A percentile compares a stretch with the other conserved stretches of the same genome.
Conservation (phyloP, 352 stramenopile species). For the Pseudoperonospora humuli region DNA sequence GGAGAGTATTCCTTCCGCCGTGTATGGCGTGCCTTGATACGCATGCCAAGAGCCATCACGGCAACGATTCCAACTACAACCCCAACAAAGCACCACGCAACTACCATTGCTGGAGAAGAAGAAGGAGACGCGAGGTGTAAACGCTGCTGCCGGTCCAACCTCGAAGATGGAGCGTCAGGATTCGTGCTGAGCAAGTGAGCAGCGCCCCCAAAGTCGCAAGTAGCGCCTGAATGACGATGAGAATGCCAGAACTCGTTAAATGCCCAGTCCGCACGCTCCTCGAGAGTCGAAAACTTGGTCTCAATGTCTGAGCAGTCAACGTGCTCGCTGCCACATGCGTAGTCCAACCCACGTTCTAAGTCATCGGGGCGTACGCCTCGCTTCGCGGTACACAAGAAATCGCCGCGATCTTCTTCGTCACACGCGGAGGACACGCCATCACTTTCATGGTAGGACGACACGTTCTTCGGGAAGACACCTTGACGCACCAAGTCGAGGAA, state of each 20-base stretch:
- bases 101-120: neutral
- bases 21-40: constrained; percentile 6
- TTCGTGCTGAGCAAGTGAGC: constrained; percentile 31
- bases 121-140: neutral
- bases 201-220: constrained; percentile 60
- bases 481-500: constrained; percentile 63
- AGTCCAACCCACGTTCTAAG: constrained; percentile 40
- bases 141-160: constrained; percentile 1
- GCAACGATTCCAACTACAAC: neutral
- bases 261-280: constrained; percentile 48
- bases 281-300: constrained; percentile 30
- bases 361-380: constrained; percentile 41
- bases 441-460: constrained; percentile 46
- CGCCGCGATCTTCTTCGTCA: constrained; percentile 59
- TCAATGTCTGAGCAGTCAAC: constrained; percentile 45
- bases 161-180: neutral
- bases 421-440: constrained; percentile 63
- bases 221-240: constrained; percentile 45
- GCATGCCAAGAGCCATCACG: neutral
- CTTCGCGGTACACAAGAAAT: constrained; percentile 62
- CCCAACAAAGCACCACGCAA: constrained; percentile 5
- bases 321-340: constrained; percentile 33
- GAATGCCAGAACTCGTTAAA: constrained; percentile 27
- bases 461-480: constrained; percentile 65
- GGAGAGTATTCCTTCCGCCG: constrained; percentile 29